Evolutionary conservation across 176 grass and related monocot genomes (phyloP).

Genomic region (Oryza glaberrima): DNA sequence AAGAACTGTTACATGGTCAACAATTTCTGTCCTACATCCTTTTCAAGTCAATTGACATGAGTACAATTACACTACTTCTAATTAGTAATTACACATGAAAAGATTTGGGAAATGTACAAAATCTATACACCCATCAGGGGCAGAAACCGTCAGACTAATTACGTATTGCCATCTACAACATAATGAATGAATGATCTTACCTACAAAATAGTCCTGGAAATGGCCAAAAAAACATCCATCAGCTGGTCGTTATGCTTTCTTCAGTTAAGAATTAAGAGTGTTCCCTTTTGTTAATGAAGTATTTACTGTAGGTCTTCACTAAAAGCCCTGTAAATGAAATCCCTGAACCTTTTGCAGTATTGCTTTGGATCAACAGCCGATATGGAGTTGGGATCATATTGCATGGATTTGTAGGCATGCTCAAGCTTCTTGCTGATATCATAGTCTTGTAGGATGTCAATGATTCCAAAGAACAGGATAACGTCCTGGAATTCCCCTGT

Average conservation of each 20-base stretch:
- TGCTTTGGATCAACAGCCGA: conserved; percentile 53
- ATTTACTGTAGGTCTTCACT: conserved; percentile 46
- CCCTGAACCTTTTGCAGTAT: conserved; percentile 83
- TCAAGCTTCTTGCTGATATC: conserved; percentile 94
- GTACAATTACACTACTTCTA: conserved; percentile 31
- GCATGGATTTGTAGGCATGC: conserved; percentile 86
- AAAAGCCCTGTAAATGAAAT: conserved; percentile 77
- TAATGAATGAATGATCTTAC: conserved; percentile 8
- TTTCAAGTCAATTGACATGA: conserved; percentile 9
- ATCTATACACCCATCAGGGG: conserved; percentile 26
- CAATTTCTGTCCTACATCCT: conserved; percentile 32
- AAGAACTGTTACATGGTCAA: conserved; percentile 24
- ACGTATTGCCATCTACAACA: conserved; percentile 1
- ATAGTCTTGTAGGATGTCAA: conserved; percentile 92
- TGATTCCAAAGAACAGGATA: conserved; percentile 88
- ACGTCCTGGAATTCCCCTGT: conserved; percentile 77
- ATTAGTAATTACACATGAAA: not conserved
- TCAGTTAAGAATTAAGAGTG: not conserved
- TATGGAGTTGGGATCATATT: conserved; percentile 71
- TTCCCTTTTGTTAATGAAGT: not conserved
- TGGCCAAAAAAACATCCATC: not conserved
- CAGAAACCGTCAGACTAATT: not conserved
- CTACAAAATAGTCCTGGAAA: not conserved
- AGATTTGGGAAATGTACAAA: conserved; percentile 36
- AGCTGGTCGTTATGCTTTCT: not conserved